Percentiles rank a stretch among this genome's conserved stretches.
These are phyloP conservation scores for Xylariaceae sp. DNA, from an alignment of 2,329 filamentous ascomycete genomes.

Conservation along the genomic window DNA sequence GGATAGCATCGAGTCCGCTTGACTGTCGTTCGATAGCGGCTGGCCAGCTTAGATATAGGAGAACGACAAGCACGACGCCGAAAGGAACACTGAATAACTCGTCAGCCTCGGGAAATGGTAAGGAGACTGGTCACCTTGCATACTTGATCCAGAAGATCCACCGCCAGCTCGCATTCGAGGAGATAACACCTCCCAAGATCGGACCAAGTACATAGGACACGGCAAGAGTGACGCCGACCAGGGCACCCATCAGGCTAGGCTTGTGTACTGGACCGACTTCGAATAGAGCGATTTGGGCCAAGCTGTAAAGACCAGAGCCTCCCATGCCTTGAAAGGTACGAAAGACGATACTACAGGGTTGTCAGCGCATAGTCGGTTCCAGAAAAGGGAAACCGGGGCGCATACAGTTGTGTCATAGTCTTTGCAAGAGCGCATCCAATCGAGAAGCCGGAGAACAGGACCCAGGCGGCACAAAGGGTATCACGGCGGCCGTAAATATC, in stretches of 20 bases:
- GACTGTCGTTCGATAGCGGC: slow-evolving; percentile 33
- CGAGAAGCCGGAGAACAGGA: slow-evolving; percentile 51
- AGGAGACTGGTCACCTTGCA: slow-evolving; percentile 17
- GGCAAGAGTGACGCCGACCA: slow-evolving; percentile 52
- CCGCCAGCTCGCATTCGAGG: slow-evolving; percentile 49
- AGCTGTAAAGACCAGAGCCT: slow-evolving; percentile 56
- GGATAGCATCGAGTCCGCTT: slow-evolving; percentile 39
- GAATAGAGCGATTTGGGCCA: slow-evolving; percentile 53
- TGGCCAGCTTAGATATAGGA: slow-evolving; percentile 45
- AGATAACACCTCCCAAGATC: slow-evolving; percentile 52
- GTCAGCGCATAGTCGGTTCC: background rate
- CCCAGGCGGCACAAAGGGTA: slow-evolving; percentile 47
- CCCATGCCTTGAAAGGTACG: slow-evolving; percentile 57
- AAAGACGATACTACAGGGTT: slow-evolving; percentile 47
- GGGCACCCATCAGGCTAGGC: slow-evolving; percentile 49
- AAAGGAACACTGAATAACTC: slow-evolving; percentile 43
- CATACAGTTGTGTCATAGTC: slow-evolving; percentile 49
- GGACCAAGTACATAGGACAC: slow-evolving; percentile 55
- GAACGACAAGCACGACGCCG: slow-evolving; percentile 42
- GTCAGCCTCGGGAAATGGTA: slow-evolving; percentile 3
- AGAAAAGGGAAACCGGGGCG: background rate
- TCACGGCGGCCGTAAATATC: slow-evolving; percentile 54
- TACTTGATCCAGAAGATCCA: slow-evolving; percentile 61
- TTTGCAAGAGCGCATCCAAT: slow-evolving; percentile 47
- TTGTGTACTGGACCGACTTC: slow-evolving; percentile 51